Evolutionary conservation across 2,329 filamentous ascomycete species (phyloP), one percentile per base, ranked within the genome.

Genomic region (Mariannaea sp.): DNA sequence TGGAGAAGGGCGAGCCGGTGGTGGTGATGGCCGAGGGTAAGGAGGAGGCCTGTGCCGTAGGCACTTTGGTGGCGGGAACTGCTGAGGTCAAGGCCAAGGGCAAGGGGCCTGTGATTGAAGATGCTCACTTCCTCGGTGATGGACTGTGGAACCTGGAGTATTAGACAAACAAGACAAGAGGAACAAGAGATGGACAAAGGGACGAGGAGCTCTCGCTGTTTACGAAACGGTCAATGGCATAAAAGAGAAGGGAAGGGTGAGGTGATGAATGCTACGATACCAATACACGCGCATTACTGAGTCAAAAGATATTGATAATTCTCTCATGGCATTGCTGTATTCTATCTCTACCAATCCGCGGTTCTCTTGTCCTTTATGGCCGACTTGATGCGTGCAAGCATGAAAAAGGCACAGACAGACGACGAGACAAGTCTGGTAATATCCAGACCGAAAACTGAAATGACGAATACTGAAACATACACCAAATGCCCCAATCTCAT

Each of bases 1-100:
- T 97, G 60, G 81, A 84, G 60, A 86, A 88, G 68, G 94, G 93
- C 0, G 84, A 90, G 70, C 88, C 94, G 2, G 94, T 97, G 7
- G 90, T 93, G 5, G 83, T 99, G 14, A 86, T 87, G 77, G 92
- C 94, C 0, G 94, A 99, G 80, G 94, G 94, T 7, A 99, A 99
- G 78, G 84, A 88, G 65, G 86, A 93, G 76, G 90, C 92, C 5
- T 97, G 92, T 73, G 84, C 96, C 50, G 88, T 99, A 0, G 94
- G 94, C 0, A 78, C 89, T 59, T 70, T 99, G 70, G 91, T 90
- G 66, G 85, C 88, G 68, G 88, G 92, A 3, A 97, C 94, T 0
- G 86, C 87, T 73, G 92, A 97, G 74, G 92, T 96, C 71, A 96
- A 94, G 82, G 87, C 85, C 61, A 93, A 93, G 77, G 92, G 91